Evolutionary conservation across 139 green algal genomes (phyloP).

Genomic region (Chlamydomonas applanata): DNA sequence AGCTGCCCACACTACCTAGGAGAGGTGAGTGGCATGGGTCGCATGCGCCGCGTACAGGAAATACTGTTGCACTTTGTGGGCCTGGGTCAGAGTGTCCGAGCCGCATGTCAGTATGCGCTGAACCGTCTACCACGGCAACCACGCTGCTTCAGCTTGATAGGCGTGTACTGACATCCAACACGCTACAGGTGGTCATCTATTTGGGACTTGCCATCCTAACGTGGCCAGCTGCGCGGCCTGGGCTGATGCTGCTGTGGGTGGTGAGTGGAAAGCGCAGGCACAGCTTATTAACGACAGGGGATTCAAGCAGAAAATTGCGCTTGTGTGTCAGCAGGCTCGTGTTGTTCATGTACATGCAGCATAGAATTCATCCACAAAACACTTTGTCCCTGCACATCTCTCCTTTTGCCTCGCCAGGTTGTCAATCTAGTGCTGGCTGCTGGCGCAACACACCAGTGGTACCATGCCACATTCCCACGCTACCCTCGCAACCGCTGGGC

Average conservation of each 20-base stretch:
- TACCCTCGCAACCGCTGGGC: slow-evolving; percentile 49
- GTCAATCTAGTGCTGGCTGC: slow-evolving; percentile 72
- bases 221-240: neutral
- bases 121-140: too few species aligned
- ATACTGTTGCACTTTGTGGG: too few species aligned
- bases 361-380: neutral
- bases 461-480: slow-evolving; percentile 45
- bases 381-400: too few species aligned
- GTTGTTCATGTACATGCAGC: neutral
- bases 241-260: slow-evolving; percentile 54
- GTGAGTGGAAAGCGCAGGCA: slow-evolving; percentile 21
- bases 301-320: neutral
- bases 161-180: too few species aligned
- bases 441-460: slow-evolving; percentile 61
- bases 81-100: too few species aligned
- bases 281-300: neutral
- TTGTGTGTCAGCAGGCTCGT: neutral
- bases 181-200: slow-evolving; percentile 65
- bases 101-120: too few species aligned
- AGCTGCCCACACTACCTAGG: slow-evolving; percentile 83
- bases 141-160: too few species aligned
- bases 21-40: slow-evolving; percentile 35
- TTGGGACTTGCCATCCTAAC: slow-evolving; percentile 46
- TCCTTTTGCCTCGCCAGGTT: slow-evolving; percentile 41
- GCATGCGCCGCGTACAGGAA: too few species aligned